Evolutionary conservation across 805 yeast genomes (phyloP).

Genomic region (Martiniozyma abietophila): DNA sequence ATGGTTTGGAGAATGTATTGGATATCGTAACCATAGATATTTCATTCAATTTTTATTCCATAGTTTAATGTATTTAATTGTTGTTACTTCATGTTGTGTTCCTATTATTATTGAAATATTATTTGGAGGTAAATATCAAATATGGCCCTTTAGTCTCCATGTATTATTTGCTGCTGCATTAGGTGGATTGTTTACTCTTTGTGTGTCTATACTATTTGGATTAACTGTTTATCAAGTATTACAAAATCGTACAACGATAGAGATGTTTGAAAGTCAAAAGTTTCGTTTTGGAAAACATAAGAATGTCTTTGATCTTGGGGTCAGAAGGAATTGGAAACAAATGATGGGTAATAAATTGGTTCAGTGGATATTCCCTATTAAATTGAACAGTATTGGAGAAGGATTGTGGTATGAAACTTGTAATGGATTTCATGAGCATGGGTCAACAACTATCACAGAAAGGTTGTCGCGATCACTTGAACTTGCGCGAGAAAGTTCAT

Average conservation of each 20-base stretch:
- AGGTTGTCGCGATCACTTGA: too few species aligned
- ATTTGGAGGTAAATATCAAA: too few species aligned
- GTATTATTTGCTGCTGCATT: slow-evolving; percentile 52
- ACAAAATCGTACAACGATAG: slow-evolving; percentile 72
- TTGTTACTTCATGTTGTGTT: slow-evolving; percentile 33
- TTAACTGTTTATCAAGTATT: slow-evolving; percentile 53
- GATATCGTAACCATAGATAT: slow-evolving; percentile 68
- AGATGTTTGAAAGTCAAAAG: slow-evolving; percentile 50
- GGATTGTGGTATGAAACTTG: slow-evolving; percentile 48
- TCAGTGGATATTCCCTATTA: slow-evolving; percentile 66
- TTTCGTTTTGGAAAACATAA: slow-evolving; percentile 33
- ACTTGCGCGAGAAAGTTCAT: too few species aligned
- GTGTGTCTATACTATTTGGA: slow-evolving; percentile 47
- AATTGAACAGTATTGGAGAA: slow-evolving; percentile 16
- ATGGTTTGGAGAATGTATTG: slow-evolving; percentile 88
- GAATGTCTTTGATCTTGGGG: slow-evolving; percentile 70
- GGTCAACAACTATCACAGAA: too few species aligned
- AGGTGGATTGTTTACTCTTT: slow-evolving; percentile 42
- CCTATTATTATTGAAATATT: too few species aligned
- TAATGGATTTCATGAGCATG: too few species aligned
- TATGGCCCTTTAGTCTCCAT: slow-evolving; percentile 39
- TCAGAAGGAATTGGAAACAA: slow-evolving; percentile 46
- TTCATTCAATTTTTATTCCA: slow-evolving; percentile 67
- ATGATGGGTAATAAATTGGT: slow-evolving; percentile 63
- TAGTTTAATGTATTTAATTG: slow-evolving; percentile 36